phyloP scores from a whole-genome alignment of 225 moss, liverwort and hornwort species.

The Asterella californica region DNA sequence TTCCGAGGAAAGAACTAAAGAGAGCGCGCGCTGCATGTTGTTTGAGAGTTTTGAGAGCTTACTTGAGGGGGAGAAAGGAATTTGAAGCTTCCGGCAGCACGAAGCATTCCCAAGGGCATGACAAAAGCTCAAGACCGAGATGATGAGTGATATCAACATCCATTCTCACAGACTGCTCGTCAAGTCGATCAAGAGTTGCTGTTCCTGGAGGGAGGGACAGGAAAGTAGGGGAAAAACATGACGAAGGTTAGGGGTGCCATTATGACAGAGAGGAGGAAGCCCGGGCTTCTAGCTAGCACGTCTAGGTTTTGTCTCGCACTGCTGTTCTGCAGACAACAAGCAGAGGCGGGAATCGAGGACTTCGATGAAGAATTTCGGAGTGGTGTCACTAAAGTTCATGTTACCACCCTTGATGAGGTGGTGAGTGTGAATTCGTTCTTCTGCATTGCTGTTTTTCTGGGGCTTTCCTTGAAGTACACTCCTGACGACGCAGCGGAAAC shows the following conservation, averaged over 20 bases:
- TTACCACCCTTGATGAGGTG: slow-evolving; percentile 79
- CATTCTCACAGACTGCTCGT: background rate
- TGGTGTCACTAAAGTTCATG: slow-evolving; percentile 64
- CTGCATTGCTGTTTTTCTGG: slow-evolving; percentile 77
- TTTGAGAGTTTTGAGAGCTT: no score
- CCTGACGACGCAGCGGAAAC: slow-evolving; percentile 23
- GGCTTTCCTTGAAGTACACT: slow-evolving; percentile 55
- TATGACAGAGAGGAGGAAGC: slow-evolving; percentile 5
- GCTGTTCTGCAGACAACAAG: slow-evolving; percentile 18
- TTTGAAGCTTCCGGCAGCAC: background rate
- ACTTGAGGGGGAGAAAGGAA: no score
- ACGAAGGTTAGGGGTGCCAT: slow-evolving; percentile 4
- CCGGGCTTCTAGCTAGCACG: background rate
- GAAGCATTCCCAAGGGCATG: background rate
- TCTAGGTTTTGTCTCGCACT: slow-evolving; percentile 8
- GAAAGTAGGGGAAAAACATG: background rate
- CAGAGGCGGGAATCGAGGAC: slow-evolving; percentile 24
- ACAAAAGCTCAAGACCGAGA: background rate
- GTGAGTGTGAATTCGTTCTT: slow-evolving; percentile 87
- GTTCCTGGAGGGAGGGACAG: background rate
- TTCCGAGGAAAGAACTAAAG: background rate
- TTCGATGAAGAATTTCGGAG: slow-evolving; percentile 29
- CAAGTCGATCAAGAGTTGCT: background rate
- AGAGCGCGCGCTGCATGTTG: background rate
- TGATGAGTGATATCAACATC: background rate